These are phyloP conservation scores for Zygosaccharomyces pseudorouxii DNA, from an alignment of 805 yeast species.

Conservation along the genomic window DNA sequence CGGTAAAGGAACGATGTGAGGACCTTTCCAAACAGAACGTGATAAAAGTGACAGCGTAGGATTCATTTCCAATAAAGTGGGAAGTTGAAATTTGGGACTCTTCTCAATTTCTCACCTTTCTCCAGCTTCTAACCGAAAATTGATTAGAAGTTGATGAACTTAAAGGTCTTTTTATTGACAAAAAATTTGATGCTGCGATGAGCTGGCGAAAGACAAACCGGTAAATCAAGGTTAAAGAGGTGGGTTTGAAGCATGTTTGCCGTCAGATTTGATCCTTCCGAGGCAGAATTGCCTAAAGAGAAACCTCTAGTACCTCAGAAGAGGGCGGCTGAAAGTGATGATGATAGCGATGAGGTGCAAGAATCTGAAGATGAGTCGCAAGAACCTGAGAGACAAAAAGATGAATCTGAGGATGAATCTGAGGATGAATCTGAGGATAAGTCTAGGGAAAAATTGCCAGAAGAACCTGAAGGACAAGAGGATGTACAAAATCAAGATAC, in stretches of 20 bases:
- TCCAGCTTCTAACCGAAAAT: not conserved
- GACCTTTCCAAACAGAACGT: conserved; percentile 70
- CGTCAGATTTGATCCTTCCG: conserved; percentile 54
- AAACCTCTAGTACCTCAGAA: conserved; percentile 24
- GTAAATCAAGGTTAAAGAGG: not conserved
- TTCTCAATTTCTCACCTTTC: not conserved
- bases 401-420: conserved; percentile 10
- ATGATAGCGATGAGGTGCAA: conserved; percentile 11
- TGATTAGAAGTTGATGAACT: not conserved
- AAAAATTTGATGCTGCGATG: conserved; percentile 11
- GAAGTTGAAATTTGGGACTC: not conserved
- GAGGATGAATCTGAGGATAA: conserved; percentile 17
- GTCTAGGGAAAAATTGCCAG: conserved; percentile 5
- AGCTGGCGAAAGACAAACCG: not conserved
- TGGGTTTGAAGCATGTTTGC: conserved; percentile 51
- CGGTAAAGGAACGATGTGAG: conserved; percentile 93
- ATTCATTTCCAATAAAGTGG: conserved; percentile 2
- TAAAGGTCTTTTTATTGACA: not conserved
- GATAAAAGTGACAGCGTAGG: conserved; percentile 38
- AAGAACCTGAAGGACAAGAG: conserved; percentile 11
- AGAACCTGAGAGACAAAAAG: not conserved
- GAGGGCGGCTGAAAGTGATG: conserved; percentile 20
- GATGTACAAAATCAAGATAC: conserved; percentile 7
- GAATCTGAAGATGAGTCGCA: conserved; percentile 9
- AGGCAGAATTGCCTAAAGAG: conserved; percentile 11